phyloP scores from a whole-genome alignment of 352 stramenopile species.

The Phytophthora melonis region DNA sequence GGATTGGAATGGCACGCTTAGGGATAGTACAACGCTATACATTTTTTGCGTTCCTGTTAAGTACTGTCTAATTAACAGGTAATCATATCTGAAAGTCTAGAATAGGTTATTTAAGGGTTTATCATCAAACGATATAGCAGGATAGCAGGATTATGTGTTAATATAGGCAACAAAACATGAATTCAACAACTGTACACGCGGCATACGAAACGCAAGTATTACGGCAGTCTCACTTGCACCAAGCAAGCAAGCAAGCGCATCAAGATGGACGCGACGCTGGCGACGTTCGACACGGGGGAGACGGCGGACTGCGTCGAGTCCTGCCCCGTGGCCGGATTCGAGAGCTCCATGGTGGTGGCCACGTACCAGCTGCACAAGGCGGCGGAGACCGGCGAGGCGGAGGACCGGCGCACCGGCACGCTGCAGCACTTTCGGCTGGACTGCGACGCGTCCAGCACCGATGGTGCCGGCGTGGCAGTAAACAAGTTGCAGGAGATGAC shows the following conservation, averaged over 20 bases:
- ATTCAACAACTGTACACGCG: too few relatives aligned
- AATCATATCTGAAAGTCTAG: too few relatives aligned
- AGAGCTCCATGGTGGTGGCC: conserved; percentile 73
- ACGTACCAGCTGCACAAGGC: conserved; percentile 89
- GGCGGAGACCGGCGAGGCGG: conserved; percentile 16
- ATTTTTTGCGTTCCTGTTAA: background rate
- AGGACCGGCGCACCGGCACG: conserved; percentile 67
- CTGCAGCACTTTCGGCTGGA: conserved; percentile 72
- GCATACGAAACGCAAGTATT: conserved; percentile 25
- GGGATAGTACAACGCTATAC: conserved; percentile 5
- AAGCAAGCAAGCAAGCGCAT: background rate
- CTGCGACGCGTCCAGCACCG: conserved; percentile 31
- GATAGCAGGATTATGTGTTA: too few relatives aligned
- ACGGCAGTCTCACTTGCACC: conserved; percentile 6
- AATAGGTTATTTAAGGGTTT: too few relatives aligned
- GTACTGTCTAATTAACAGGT: too few relatives aligned
- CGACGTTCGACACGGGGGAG: conserved; percentile 79
- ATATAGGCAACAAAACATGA: too few relatives aligned
- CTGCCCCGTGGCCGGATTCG: conserved; percentile 68
- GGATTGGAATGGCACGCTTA: conserved; percentile 30
- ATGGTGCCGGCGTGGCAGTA: conserved; percentile 41
- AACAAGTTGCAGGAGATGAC: conserved; percentile 54
- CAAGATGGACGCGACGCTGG: conserved; percentile 53
- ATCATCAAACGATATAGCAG: too few relatives aligned
- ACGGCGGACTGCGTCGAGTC: conserved; percentile 89